Evolutionary conservation across 2,329 filamentous ascomycete genomes (phyloP), one percentile per base, ranked within the genome.

Genomic region (Cladosporium halotolerans): DNA sequence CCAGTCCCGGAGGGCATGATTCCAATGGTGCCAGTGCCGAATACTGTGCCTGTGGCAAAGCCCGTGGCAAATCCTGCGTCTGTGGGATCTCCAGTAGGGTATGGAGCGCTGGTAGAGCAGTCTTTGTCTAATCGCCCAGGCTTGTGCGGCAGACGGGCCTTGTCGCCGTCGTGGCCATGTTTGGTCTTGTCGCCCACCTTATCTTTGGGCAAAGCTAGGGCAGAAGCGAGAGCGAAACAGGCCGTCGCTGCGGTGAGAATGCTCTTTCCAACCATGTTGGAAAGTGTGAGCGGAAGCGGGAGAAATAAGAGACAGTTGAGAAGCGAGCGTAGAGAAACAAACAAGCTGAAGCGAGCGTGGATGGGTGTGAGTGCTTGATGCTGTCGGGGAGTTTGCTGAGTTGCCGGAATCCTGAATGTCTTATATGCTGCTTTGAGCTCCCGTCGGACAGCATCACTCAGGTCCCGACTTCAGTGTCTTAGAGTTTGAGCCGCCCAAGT

Each of bases 121-220:
- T 50, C 47, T 39, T 50, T 50, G 38, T 50, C 47, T 7, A 42
- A 38, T n/a, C 31, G 14, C 8, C 38, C 46, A 8, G n/a, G 36
- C 13, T 39, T 49, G 46, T 42, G 38, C 2, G 47, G 47, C 10
- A 50, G 47, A 41, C 47, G 38, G 23, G 19, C 34, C 14, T 33
- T n/a, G 14, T 50, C 38, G 16, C 43, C 47, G n/a, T 50, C 47
- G 10, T 28, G 9, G 9, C 34, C 11, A 11, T 50, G 42, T n/a
- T 13, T 13, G 39, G 11, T 16, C 16, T 42, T 42, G 6, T 43
- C 16, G 31, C 43, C 47, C 7, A n/a, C 38, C 11, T 10, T 36
- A n/a, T 50, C 39, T n/a, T 42, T 50, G 47, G 47, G 47, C 18
- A 50, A 39, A 9, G 47, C 47, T 23, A 50, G 19, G n/a, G 47